Evolutionary conservation across 2,329 filamentous ascomycete genomes (phyloP).

Genomic region (Pseudonectria foliicola): DNA sequence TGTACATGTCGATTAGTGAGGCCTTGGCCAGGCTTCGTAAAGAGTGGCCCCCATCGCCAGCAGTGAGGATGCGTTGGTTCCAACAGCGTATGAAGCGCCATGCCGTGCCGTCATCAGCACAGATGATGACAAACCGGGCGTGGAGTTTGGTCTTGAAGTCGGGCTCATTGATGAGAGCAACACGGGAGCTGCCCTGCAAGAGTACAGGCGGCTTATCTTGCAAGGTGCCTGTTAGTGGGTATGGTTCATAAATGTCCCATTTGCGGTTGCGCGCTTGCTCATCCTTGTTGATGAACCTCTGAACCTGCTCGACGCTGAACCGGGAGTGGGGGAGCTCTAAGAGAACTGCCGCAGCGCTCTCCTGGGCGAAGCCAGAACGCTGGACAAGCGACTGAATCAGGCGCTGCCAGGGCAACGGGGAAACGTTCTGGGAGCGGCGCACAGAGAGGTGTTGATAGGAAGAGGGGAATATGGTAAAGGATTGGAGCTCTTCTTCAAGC

Average conservation of each 20-base stretch:
- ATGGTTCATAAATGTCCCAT: constrained; percentile 10
- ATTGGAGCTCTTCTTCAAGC: constrained; percentile 18
- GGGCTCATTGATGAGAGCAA: constrained; percentile 3
- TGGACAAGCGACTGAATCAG: constrained; percentile 17
- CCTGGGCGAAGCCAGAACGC: constrained; percentile 15
- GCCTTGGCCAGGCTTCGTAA: constrained; percentile 20
- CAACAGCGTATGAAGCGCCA: constrained; percentile 35
- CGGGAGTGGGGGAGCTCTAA: constrained; percentile 22
- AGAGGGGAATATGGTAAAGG: constrained; percentile 24
- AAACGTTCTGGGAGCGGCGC: constrained; percentile 12
- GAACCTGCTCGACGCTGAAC: constrained; percentile 20
- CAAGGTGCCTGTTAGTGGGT: constrained; percentile 7
- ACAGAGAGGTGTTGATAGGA: constrained; percentile 12
- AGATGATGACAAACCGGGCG: constrained; percentile 28
- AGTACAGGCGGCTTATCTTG: constrained; percentile 1
- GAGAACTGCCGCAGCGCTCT: constrained; percentile 22
- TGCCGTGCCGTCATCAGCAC: constrained; percentile 25
- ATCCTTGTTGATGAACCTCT: constrained; percentile 9
- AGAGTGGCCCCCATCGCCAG: constrained; percentile 3
- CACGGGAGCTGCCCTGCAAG: constrained; percentile 4
- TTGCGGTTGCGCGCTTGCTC: constrained; percentile 4
- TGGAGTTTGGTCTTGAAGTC: constrained; percentile 14
- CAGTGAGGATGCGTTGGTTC: constrained; percentile 29
- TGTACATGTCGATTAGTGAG: constrained; percentile 22
- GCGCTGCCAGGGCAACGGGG: constrained; percentile 19